Conservation (phyloP, 345 rosid species). For the Pelargonium nanum region DNA sequence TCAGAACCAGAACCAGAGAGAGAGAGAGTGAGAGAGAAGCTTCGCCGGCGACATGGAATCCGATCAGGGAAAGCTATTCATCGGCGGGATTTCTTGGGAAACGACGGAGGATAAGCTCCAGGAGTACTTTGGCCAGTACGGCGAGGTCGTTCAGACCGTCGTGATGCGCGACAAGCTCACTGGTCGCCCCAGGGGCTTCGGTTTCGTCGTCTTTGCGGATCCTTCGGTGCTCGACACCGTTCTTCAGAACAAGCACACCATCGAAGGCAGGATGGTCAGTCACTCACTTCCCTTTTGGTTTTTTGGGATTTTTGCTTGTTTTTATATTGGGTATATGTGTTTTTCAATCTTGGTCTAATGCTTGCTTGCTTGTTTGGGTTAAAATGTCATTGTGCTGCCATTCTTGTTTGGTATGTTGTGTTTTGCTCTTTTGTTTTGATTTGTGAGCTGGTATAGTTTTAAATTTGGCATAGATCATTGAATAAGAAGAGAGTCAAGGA, state of each 20-base stretch:
- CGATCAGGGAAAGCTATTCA: conserved; percentile 83
- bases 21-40: background rate
- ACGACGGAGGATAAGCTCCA: conserved; percentile 58
- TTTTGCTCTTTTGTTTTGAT: no score
- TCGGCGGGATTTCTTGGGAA: conserved; percentile 96
- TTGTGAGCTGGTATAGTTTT: no score
- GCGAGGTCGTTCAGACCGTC: conserved; percentile 56
- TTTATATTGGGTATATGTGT: background rate
- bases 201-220: conserved; percentile 75
- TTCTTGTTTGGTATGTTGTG: no score
- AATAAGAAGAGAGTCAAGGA: no score
- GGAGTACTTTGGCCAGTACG: conserved; percentile 58
- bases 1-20: background rate
- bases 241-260: conserved; percentile 62
- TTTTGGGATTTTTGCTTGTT: background rate
- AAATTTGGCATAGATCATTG: no score
- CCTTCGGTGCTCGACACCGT: conserved; percentile 52
- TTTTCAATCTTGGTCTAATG: no score
- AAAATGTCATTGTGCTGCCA: no score
- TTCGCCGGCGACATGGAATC: conserved; percentile 15
- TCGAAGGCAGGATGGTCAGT: conserved; percentile 74
- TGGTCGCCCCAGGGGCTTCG: conserved; percentile 73
- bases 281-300: background rate
- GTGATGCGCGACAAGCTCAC: conserved; percentile 73
- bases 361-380: background rate